Percentiles rank a stretch among this genome's conserved stretches.
These are phyloP conservation scores for Globisporangium uncinulatum DNA, from an alignment of 352 stramenopile species.

Conservation along the genomic window DNA sequence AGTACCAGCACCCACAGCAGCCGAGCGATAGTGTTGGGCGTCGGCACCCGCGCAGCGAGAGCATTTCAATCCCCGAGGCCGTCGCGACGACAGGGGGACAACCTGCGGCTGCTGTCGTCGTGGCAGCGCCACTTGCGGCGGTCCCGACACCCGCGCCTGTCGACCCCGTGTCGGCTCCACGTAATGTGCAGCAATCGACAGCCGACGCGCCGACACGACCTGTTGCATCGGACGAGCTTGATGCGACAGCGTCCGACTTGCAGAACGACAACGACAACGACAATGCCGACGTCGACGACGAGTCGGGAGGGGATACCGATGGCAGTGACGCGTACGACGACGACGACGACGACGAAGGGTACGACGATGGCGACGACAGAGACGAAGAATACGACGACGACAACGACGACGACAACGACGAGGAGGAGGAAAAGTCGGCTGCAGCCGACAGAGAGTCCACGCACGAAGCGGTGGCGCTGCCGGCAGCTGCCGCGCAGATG, in stretches of 20 bases:
- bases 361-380: slow-evolving; percentile 14
- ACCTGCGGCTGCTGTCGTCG: not conserved
- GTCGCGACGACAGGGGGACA: slow-evolving; percentile 13
- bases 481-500: slow-evolving; percentile 10
- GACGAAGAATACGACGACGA: slow-evolving; percentile 25
- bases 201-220: not conserved
- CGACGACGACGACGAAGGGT: slow-evolving; percentile 12
- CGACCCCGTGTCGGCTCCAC: not conserved
- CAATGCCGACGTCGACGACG: slow-evolving; percentile 21
- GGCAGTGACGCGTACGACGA: slow-evolving; percentile 4
- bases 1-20: slow-evolving; percentile 14
- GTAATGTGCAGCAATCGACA: not conserved
- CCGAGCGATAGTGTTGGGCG: not conserved
- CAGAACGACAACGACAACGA: slow-evolving; percentile 16
- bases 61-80: slow-evolving; percentile 49
- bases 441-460: not conserved
- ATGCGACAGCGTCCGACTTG: not conserved
- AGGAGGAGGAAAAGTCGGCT: slow-evolving; percentile 10
- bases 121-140: not conserved
- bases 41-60: slow-evolving; percentile 35
- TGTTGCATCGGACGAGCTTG: not conserved
- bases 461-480: slow-evolving; percentile 1
- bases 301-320: slow-evolving; percentile 16
- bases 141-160: not conserved
- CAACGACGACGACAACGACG: slow-evolving; percentile 20